Conservation (phyloP, 257 asterid genomes). For the Plantago ovata region DNA sequence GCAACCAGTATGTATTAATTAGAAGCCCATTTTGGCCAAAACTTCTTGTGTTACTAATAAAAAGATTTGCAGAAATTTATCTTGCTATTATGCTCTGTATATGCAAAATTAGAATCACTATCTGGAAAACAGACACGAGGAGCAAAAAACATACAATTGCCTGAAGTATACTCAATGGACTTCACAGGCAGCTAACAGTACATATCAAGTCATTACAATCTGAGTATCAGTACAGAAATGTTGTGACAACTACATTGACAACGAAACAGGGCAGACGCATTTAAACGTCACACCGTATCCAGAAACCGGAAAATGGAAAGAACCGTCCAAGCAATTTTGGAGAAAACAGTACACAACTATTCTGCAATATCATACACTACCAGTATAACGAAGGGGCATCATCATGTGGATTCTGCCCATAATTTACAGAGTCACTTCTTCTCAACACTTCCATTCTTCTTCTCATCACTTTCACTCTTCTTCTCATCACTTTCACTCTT, state of each 20-base stretch:
- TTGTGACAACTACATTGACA: conserved; percentile 14
- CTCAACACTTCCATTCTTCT: conserved; percentile 16
- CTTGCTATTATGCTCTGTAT: no score
- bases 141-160: no score
- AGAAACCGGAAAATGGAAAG: conserved; percentile 1
- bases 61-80: no score
- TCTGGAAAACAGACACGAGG: no score
- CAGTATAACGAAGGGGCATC: conserved; percentile 5
- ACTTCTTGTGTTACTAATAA: no score
- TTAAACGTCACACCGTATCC: conserved; percentile 11
- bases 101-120: no score
- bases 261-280: not conserved
- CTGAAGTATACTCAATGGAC: no score
- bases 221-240: not conserved
- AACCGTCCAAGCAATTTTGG: conserved; percentile 5
- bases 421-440: conserved; percentile 22
- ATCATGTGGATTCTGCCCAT: conserved; percentile 5
- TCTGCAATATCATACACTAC: conserved; percentile 19
- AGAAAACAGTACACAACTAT: conserved; percentile 13
- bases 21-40: no score
- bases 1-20: no score
- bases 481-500: conserved; percentile 14
- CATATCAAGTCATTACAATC: no score
- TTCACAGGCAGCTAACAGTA: no score
- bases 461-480: conserved; percentile 31